phyloP scores from a whole-genome alignment of 2,329 filamentous ascomycete species.

The Scedosporium dehoogii region DNA sequence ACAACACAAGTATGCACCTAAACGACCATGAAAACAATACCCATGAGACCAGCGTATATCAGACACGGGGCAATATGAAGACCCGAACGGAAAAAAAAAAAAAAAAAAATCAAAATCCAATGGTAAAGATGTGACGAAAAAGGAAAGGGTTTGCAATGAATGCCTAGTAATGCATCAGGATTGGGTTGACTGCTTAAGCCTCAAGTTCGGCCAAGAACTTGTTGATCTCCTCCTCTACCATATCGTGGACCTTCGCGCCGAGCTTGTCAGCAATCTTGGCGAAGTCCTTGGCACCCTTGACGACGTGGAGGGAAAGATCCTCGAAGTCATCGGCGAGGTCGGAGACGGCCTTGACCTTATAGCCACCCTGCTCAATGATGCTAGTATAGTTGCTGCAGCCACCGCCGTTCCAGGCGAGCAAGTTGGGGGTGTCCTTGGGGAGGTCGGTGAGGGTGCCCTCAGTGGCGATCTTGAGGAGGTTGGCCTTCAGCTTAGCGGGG shows the following conservation, averaged over 20 bases:
- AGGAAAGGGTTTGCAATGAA: conserved; percentile 8
- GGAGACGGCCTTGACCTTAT: conserved; percentile 46
- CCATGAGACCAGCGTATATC: conserved; percentile 7
- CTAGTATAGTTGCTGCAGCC: conserved; percentile 83
- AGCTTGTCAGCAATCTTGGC: conserved; percentile 50
- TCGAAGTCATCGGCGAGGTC: conserved; percentile 44
- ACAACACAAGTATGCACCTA: conserved; percentile 5
- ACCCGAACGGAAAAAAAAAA: conserved; percentile 1
- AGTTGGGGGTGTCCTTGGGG: conserved; percentile 78
- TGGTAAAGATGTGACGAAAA: conserved; percentile 19
- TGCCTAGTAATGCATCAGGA: neutral
- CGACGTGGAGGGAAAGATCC: conserved; percentile 45
- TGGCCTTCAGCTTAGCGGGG: conserved; percentile 87
- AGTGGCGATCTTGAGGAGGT: conserved; percentile 76
- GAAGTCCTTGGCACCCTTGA: conserved; percentile 41
- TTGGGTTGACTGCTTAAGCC: neutral
- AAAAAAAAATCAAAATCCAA: conserved; percentile 17
- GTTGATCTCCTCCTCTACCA: conserved; percentile 50
- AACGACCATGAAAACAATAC: conserved; percentile 4
- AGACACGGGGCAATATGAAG: neutral
- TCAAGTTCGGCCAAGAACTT: conserved; percentile 30
- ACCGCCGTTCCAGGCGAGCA: conserved; percentile 98
- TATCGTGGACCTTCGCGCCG: conserved; percentile 51
- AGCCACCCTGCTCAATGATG: conserved; percentile 66
- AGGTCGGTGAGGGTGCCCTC: conserved; percentile 69